Evolutionary conservation across 345 rosid species (phyloP).

Genomic region (Garcia nutans): DNA sequence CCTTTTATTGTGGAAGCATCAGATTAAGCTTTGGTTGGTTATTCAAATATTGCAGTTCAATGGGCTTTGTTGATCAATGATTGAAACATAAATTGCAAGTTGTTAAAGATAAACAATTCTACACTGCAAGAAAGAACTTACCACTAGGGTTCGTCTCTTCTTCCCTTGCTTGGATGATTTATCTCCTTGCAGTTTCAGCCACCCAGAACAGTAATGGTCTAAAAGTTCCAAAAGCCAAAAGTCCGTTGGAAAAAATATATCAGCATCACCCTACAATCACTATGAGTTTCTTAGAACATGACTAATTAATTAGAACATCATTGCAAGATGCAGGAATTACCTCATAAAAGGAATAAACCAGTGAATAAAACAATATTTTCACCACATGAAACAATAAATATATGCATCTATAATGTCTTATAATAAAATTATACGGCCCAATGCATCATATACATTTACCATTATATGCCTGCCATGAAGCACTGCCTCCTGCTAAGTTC

Average conservation of each 20-base stretch:
- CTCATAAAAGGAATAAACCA: background rate
- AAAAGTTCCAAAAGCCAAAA: slow-evolving; percentile 87
- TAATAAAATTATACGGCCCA: too few relatives aligned
- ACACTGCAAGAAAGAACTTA: slow-evolving; percentile 37
- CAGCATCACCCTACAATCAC: slow-evolving; percentile 88
- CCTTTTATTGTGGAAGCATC: too few relatives aligned
- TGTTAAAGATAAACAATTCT: background rate
- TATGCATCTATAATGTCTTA: too few relatives aligned
- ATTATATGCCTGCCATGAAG: too few relatives aligned
- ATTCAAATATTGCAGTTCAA: too few relatives aligned
- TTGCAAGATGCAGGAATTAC: background rate
- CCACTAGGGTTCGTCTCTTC: slow-evolving; percentile 80
- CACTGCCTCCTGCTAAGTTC: background rate
- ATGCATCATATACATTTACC: too few relatives aligned
- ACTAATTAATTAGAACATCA: background rate
- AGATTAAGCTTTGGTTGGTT: too few relatives aligned
- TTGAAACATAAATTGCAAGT: background rate
- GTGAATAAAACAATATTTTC: background rate
- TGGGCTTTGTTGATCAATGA: too few relatives aligned
- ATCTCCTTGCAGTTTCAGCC: slow-evolving; percentile 54
- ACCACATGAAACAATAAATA: too few relatives aligned
- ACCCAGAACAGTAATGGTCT: slow-evolving; percentile 90
- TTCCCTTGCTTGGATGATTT: slow-evolving; percentile 62
- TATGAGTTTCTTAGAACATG: background rate
- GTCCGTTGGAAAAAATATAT: slow-evolving; percentile 93